Percentiles rank a stretch among this genome's conserved stretches.
phyloP scores from a whole-genome alignment of 2,329 filamentous ascomycete species.

The Beauveria scarabaeidicola region DNA sequence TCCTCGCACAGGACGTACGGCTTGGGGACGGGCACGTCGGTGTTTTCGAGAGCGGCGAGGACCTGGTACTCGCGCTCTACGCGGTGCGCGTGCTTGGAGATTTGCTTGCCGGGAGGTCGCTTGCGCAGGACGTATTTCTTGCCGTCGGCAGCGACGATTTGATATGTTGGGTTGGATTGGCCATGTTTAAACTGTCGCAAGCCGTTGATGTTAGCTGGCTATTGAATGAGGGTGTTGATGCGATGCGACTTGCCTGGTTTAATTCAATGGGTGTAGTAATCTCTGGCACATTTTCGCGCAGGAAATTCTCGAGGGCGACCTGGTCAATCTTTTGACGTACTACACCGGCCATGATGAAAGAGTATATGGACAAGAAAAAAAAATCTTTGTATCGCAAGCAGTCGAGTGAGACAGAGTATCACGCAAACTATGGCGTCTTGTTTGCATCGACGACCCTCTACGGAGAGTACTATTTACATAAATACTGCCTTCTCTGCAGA shows the following conservation, averaged over 20 bases:
- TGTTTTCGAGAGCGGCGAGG: slow-evolving; percentile 63
- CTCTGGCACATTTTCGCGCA: slow-evolving; percentile 4
- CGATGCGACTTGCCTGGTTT: background rate
- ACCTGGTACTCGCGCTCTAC: slow-evolving; percentile 86
- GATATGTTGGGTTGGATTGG: slow-evolving; percentile 11
- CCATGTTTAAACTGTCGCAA: slow-evolving; percentile 3
- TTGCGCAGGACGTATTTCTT: slow-evolving; percentile 64
- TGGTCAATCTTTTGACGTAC: slow-evolving; percentile 11
- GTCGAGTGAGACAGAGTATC: background rate
- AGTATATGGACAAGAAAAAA: background rate
- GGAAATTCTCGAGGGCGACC: background rate
- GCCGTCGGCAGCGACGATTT: background rate
- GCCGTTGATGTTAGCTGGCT: background rate
- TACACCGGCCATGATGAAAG: slow-evolving; percentile 6
- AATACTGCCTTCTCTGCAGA: background rate
- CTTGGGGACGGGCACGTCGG: slow-evolving; percentile 71
- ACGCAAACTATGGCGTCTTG: background rate
- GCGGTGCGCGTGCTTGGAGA: slow-evolving; percentile 81
- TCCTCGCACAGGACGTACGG: slow-evolving; percentile 75
- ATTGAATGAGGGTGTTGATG: background rate
- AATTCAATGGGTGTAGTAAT: slow-evolving; percentile 5
- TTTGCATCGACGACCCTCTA: background rate
- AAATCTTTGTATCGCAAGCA: background rate
- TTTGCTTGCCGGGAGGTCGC: slow-evolving; percentile 78
- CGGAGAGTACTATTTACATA: background rate